Conservation (phyloP, 192 early-diverging fungal genomes). For the Neocallimastix lanati region DNA sequence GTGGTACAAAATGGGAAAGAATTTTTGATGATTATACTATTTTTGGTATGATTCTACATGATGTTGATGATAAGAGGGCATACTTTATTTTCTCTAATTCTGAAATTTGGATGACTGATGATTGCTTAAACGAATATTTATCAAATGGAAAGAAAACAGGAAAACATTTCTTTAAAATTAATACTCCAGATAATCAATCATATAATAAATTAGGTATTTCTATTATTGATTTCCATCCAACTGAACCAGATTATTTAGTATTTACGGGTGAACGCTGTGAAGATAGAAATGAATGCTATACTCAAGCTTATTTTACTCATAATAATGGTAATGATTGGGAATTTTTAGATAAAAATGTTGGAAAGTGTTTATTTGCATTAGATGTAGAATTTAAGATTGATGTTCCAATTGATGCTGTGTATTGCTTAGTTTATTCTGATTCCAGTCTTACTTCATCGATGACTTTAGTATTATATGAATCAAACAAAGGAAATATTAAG, state of each 20-base stretch:
- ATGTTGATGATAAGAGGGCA: conserved; percentile 40
- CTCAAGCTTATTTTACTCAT: conserved; percentile 12
- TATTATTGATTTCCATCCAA: conserved; percentile 76
- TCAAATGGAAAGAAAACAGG: conserved; percentile 40
- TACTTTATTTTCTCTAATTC: conserved; percentile 15
- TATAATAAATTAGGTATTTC: conserved; percentile 51
- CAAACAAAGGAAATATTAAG: not conserved
- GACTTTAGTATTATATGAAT: not conserved
- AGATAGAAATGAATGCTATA: conserved; percentile 32
- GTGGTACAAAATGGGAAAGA: not conserved
- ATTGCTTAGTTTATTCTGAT: not conserved
- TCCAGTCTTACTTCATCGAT: not conserved
- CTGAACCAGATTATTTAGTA: conserved; percentile 69
- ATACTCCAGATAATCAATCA: conserved; percentile 17
- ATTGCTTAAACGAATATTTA: conserved; percentile 31
- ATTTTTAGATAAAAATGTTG: not conserved
- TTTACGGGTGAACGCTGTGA: conserved; percentile 36
- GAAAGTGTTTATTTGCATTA: not conserved
- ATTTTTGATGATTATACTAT: conserved; percentile 18
- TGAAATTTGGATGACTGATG: conserved; percentile 16
- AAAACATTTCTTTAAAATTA: conserved; percentile 19
- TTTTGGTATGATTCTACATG: conserved; percentile 45
- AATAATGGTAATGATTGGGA: not conserved
- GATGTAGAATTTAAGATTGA: not conserved
- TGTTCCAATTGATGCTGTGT: not conserved